Percentiles rank a stretch among this genome's conserved stretches.
Evolutionary conservation across 345 rosid species (phyloP).

Genomic region (Syzygium grande): DNA sequence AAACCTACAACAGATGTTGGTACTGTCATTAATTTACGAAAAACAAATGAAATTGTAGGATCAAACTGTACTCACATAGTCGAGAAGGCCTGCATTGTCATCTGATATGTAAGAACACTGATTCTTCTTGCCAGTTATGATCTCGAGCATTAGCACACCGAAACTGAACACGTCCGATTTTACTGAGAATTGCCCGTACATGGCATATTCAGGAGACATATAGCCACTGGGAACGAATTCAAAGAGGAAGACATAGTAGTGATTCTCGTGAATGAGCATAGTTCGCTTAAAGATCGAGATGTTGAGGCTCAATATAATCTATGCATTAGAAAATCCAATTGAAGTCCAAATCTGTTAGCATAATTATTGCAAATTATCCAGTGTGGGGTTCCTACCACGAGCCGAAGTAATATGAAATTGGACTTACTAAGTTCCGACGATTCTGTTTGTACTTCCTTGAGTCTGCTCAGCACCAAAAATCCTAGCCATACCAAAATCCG

Average conservation of each 20-base stretch:
- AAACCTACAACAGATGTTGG: background rate
- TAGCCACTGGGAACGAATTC: constrained; percentile 8
- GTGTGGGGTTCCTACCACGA: too few relatives aligned
- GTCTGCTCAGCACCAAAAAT: constrained; percentile 30
- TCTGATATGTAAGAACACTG: background rate
- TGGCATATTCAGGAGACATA: constrained; percentile 20
- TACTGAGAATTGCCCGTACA: constrained; percentile 11
- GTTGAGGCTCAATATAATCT: too few relatives aligned
- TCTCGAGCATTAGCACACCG: constrained; percentile 15
- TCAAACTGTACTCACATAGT: background rate
- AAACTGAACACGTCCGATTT: constrained; percentile 17
- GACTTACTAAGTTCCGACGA: constrained; percentile 58
- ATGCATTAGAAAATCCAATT: too few relatives aligned
- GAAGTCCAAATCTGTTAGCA: too few relatives aligned
- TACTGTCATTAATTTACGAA: too few relatives aligned
- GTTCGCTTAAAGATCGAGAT: too few relatives aligned
- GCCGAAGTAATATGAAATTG: too few relatives aligned
- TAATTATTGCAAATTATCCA: too few relatives aligned
- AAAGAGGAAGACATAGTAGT: too few relatives aligned
- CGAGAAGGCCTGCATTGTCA: constrained; percentile 1
- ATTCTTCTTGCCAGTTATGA: constrained; percentile 14
- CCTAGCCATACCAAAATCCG: constrained; percentile 67
- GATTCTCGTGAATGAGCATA: too few relatives aligned
- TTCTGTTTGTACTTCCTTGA: constrained; percentile 26
- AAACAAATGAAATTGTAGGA: too few relatives aligned